Evolutionary conservation across 345 rosid genomes (phyloP).

Genomic region (Pugionium cornutum): DNA sequence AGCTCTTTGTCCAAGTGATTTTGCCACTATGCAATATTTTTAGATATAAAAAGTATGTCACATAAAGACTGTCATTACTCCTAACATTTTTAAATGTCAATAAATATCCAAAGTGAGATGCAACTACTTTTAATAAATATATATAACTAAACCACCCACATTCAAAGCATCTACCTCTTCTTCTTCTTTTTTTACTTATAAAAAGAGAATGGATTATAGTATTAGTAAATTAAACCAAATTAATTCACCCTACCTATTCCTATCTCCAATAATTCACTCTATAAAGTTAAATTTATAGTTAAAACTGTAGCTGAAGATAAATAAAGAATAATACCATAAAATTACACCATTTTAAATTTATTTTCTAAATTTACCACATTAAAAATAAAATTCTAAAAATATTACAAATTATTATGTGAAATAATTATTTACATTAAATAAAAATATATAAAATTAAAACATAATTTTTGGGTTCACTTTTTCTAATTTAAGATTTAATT

Average conservation of each 20-base stretch:
- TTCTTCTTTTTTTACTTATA: slow-evolving; percentile 4
- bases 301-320: slow-evolving; percentile 34
- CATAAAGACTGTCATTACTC: slow-evolving; percentile 1
- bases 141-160: slow-evolving; percentile 24
- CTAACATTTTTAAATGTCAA: neutral
- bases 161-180: slow-evolving; percentile 35
- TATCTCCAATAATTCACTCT: slow-evolving; percentile 31
- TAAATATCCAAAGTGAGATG: slow-evolving; percentile 27
- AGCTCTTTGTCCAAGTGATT: neutral
- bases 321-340: too few relatives aligned
- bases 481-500: too few relatives aligned
- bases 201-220: slow-evolving; percentile 23
- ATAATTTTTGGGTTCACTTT: too few relatives aligned
- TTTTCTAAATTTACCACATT: too few relatives aligned
- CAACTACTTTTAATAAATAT: slow-evolving; percentile 25
- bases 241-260: slow-evolving; percentile 38
- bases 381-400: too few relatives aligned
- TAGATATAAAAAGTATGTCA: slow-evolving; percentile 23
- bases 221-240: slow-evolving; percentile 13
- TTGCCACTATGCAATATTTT: slow-evolving; percentile 20
- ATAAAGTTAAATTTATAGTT: slow-evolving; percentile 2
- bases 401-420: too few relatives aligned
- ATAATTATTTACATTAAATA: too few relatives aligned
- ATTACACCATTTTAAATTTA: too few relatives aligned
- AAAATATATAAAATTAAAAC: too few relatives aligned